phyloP scores from a whole-genome alignment of 2,329 filamentous ascomycete species.

The Lachnellula willkommii region DNA sequence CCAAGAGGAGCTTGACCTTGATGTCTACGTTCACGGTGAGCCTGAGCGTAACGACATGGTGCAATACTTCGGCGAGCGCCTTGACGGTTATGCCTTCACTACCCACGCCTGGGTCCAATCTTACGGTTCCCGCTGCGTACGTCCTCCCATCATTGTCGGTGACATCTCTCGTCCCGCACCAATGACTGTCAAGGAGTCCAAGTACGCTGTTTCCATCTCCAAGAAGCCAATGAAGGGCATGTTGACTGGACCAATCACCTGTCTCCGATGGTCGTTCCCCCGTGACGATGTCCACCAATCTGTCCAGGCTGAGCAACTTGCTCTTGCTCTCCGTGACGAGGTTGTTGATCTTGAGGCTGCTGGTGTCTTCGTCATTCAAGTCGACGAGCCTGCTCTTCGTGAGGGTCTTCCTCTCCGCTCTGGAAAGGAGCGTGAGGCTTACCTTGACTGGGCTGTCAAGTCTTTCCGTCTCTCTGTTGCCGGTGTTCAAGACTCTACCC shows the following conservation, averaged over 20 bases:
- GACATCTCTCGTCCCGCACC: slow-evolving; percentile 94
- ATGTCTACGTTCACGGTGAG: slow-evolving; percentile 97
- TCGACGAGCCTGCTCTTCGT: slow-evolving; percentile 97
- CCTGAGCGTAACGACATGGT: slow-evolving; percentile 99
- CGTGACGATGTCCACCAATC: slow-evolving; percentile 99
- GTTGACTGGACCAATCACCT: slow-evolving; percentile 98
- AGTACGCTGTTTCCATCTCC: slow-evolving; percentile 93
- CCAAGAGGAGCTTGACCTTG: slow-evolving; percentile 95
- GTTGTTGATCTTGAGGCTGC: slow-evolving; percentile 96
- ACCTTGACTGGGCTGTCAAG: slow-evolving; percentile 95
- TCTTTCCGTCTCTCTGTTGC: slow-evolving; percentile 95
- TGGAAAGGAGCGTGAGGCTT: slow-evolving; percentile 91
- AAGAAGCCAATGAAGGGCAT: slow-evolving; percentile 99
- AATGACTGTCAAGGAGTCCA: slow-evolving; percentile 99
- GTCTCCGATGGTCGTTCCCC: slow-evolving; percentile 98
- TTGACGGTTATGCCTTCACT: slow-evolving; percentile 97
- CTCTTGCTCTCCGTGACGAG: slow-evolving; percentile 96
- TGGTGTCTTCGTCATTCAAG: slow-evolving; percentile 96
- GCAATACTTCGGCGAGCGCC: slow-evolving; percentile 98
- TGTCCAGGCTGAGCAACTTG: slow-evolving; percentile 96
- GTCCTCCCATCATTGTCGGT: slow-evolving; percentile 96
- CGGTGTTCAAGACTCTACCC: slow-evolving; percentile 89
- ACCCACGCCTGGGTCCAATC: slow-evolving; percentile 98
- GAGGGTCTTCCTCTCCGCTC: slow-evolving; percentile 96
- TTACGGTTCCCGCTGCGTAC: slow-evolving; percentile 97